Evolutionary conservation across 1,284 basidiomycete species (phyloP).

Genomic region (Ustilago sp.): DNA sequence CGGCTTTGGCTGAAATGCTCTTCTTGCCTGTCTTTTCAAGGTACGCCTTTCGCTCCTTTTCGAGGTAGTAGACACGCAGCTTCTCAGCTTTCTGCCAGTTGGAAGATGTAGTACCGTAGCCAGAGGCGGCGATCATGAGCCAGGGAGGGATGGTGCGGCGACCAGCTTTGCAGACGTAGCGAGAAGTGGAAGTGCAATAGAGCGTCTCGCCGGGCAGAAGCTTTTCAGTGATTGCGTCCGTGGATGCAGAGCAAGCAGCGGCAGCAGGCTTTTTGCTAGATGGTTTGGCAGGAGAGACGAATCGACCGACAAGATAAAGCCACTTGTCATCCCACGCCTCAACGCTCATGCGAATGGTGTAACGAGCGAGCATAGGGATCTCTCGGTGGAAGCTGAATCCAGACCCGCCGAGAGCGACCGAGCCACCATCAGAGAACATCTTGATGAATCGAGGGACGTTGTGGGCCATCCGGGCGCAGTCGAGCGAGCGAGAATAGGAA

Average conservation of each 20-base stretch:
- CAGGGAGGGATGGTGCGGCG: constrained; percentile 62
- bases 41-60: constrained; percentile 23
- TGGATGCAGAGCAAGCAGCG: neutral
- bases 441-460: constrained; percentile 43
- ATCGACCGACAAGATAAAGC: constrained; percentile 53
- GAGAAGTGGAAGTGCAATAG: constrained; percentile 55
- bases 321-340: constrained; percentile 64
- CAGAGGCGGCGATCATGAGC: constrained; percentile 56
- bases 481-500: constrained; percentile 51
- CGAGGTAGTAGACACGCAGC: constrained; percentile 38
- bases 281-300: constrained; percentile 24
- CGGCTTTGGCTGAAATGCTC: constrained; percentile 21
- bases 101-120: constrained; percentile 52
- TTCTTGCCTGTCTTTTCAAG: constrained; percentile 28
- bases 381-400: constrained; percentile 57
- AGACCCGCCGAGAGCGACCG: constrained; percentile 49
- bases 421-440: constrained; percentile 50
- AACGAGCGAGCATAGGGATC: constrained; percentile 49
- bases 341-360: constrained; percentile 45
- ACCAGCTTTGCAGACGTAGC: constrained; percentile 57
- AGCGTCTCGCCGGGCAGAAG: constrained; percentile 37
- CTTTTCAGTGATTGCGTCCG: constrained; percentile 13
- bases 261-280: neutral
- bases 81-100: constrained; percentile 61
- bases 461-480: constrained; percentile 46